Conservation (phyloP, 2,329 filamentous ascomycete genomes). For the Tolypocladium ovalisporum region DNA sequence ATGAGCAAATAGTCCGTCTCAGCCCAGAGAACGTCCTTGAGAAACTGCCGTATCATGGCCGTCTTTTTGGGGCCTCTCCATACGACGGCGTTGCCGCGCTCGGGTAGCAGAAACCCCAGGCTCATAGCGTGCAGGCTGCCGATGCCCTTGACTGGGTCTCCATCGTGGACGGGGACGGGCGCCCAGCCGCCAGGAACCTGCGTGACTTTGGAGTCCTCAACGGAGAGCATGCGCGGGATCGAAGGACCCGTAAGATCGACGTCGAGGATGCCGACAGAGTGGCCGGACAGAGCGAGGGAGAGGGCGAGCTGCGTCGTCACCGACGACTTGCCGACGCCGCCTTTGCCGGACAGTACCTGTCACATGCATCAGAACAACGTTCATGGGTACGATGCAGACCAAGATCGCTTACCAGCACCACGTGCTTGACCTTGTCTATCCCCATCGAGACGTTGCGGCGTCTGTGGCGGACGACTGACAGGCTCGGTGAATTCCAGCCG, state of each 20-base stretch:
- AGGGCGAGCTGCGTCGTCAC: constrained; percentile 95
- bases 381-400: background rate
- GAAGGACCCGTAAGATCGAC: constrained; percentile 94
- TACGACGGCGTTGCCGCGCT: constrained; percentile 82
- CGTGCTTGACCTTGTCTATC: constrained; percentile 56
- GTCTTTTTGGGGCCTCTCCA: constrained; percentile 99
- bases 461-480: no score
- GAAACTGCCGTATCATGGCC: constrained; percentile 94
- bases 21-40: constrained; percentile 83
- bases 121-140: constrained; percentile 78
- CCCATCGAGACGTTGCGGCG: constrained; percentile 16
- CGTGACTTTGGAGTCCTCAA: constrained; percentile 80
- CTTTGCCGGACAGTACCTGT: constrained; percentile 84
- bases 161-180: constrained; percentile 71
- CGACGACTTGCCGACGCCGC: constrained; percentile 94
- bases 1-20: constrained; percentile 86
- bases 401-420: constrained; percentile 52
- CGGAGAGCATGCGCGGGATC: constrained; percentile 87
- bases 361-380: background rate
- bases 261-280: constrained; percentile 89
- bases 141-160: constrained; percentile 35
- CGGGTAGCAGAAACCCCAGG: constrained; percentile 76
- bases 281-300: constrained; percentile 71
- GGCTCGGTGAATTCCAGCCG: background rate
- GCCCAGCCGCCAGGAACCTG: constrained; percentile 90